These are phyloP conservation scores for Austroboletus eburneus DNA, from an alignment of 768 basidiomycete genomes.

Conservation along the genomic window DNA sequence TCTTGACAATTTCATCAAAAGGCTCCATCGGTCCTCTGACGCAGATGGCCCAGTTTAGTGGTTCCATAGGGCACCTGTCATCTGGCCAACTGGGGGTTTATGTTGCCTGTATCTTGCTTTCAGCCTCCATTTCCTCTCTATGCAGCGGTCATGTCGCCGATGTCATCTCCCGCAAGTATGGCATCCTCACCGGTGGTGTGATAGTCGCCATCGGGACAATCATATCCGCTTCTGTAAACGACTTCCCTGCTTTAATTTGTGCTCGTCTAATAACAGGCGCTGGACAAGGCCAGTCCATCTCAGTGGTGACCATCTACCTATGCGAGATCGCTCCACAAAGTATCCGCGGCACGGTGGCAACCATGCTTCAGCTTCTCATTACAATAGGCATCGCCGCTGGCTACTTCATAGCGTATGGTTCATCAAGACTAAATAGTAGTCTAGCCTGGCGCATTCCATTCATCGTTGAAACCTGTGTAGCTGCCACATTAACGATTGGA, in stretches of 20 bases:
- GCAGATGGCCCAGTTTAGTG: slow-evolving; percentile 42
- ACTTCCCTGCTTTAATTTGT: slow-evolving; percentile 37
- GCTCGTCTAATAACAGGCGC: slow-evolving; percentile 44
- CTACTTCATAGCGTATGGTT: slow-evolving; percentile 24
- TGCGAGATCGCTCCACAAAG: slow-evolving; percentile 41
- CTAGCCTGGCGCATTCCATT: slow-evolving; percentile 29
- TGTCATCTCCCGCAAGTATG: slow-evolving; percentile 42
- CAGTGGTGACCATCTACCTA: slow-evolving; percentile 37
- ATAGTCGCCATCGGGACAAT: slow-evolving; percentile 41
- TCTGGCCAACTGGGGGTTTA: slow-evolving; percentile 40
- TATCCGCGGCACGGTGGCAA: slow-evolving; percentile 39
- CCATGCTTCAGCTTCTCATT: slow-evolving; percentile 40
- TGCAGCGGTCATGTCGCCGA: slow-evolving; percentile 43
- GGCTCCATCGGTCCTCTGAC: slow-evolving; percentile 42
- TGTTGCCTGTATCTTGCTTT: slow-evolving; percentile 41
- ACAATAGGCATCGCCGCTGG: slow-evolving; percentile 41
- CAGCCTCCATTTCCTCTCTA: slow-evolving; percentile 37
- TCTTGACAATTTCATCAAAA: slow-evolving; percentile 4
- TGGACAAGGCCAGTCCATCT: slow-evolving; percentile 45
- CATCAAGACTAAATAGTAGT: slow-evolving; percentile 19
- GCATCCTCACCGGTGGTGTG: slow-evolving; percentile 39
- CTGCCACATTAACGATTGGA: slow-evolving; percentile 14
- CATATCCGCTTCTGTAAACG: slow-evolving; percentile 35
- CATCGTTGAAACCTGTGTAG: slow-evolving; percentile 23
- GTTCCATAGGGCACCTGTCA: slow-evolving; percentile 34